phyloP scores from a whole-genome alignment of 768 basidiomycete species.

The Naganishia randhawae region DNA sequence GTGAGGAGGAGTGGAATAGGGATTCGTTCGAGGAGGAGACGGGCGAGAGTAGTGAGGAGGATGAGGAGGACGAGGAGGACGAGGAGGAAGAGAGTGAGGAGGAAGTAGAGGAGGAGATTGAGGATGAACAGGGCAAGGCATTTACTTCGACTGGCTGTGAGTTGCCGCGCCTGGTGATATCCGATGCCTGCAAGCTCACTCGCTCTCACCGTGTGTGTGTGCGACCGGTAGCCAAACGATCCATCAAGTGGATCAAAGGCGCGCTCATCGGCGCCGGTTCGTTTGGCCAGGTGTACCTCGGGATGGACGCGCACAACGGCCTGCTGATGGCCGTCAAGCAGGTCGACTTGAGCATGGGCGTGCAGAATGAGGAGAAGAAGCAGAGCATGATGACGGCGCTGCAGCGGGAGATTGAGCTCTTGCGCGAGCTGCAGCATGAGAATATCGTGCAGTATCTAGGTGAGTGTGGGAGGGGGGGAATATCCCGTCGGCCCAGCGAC shows the following conservation, averaged over 20 bases:
- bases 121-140: slow-evolving; percentile 53
- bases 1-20: slow-evolving; percentile 33
- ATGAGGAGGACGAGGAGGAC: slow-evolving; percentile 46
- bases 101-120: slow-evolving; percentile 50
- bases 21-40: slow-evolving; percentile 36
- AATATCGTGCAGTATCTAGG: slow-evolving; percentile 97
- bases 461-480: slow-evolving; percentile 52
- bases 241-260: slow-evolving; percentile 93
- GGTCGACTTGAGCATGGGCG: slow-evolving; percentile 82
- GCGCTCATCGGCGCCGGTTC: slow-evolving; percentile 92
- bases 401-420: slow-evolving; percentile 89
- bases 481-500: neutral
- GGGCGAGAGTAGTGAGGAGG: slow-evolving; percentile 35
- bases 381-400: slow-evolving; percentile 87
- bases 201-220: too few species aligned
- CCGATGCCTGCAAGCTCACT: neutral
- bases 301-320: slow-evolving; percentile 86
- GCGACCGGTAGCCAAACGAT: slow-evolving; percentile 55
- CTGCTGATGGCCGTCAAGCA: slow-evolving; percentile 97
- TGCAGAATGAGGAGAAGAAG: slow-evolving; percentile 75
- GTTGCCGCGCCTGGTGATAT: slow-evolving; percentile 22
- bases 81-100: slow-evolving; percentile 56
- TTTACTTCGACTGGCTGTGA: slow-evolving; percentile 60
- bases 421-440: slow-evolving; percentile 94
- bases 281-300: slow-evolving; percentile 90